A percentile compares a stretch with the other conserved stretches of the same genome.
phyloP scores from a whole-genome alignment of 2,329 filamentous ascomycete genomes.

The Xenosphaeropsis pyriputrescens region DNA sequence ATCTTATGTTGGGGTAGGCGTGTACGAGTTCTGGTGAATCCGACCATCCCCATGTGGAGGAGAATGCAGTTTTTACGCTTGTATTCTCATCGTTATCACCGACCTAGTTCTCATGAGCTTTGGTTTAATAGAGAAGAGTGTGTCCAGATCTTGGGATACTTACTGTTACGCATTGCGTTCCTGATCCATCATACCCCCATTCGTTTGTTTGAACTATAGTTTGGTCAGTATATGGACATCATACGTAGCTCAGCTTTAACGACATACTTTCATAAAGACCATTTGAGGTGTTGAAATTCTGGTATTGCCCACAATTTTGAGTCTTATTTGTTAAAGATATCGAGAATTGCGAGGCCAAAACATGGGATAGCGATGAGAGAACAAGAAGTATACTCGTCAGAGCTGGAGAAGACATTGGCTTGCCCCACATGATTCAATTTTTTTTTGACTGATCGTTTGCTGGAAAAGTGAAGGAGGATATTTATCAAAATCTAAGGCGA shows the following conservation, averaged over 20 bases:
- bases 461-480: too few species aligned
- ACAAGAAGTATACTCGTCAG: too few species aligned
- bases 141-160: not conserved
- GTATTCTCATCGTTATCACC: not conserved
- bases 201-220: not conserved
- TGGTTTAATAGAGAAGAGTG: too few species aligned
- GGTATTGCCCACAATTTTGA: not conserved
- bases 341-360: not conserved
- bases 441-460: too few species aligned
- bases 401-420: too few species aligned
- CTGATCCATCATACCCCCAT: not conserved
- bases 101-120: not conserved
- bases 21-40: not conserved
- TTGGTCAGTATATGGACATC: not conserved
- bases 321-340: not conserved
- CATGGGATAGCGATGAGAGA: not conserved
- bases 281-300: not conserved
- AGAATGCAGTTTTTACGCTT: not conserved
- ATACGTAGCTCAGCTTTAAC: too few species aligned
- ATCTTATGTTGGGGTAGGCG: constrained; percentile 28
- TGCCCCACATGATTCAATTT: too few species aligned
- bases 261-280: not conserved
- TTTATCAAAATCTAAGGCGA: too few species aligned
- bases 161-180: not conserved
- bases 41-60: not conserved